Evolutionary conservation across 2,329 filamentous ascomycete species (phyloP), one percentile per base, ranked within the genome.

Genomic region (Daldinia sp.): DNA sequence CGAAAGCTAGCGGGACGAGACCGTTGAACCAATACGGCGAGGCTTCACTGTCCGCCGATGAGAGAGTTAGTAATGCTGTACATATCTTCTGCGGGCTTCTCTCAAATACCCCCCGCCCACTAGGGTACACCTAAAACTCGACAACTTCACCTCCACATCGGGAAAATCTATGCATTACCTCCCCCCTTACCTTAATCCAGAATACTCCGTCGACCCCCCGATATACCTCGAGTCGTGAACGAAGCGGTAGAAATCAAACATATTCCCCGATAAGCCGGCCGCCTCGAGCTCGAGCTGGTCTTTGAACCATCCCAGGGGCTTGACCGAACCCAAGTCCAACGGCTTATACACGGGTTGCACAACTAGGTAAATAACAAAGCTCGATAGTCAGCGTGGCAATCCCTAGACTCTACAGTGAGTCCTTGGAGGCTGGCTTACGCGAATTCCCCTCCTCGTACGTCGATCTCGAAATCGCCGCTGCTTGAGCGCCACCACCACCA

Each of bases 1-100:
- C 77, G 68, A 84, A 88, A 0, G 86, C 85, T 20, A 88, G 78
- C 2, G 86, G 86, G 0, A 88, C 85, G 1, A 88, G 78, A 3
- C 82, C 83, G 71, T 88, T 88, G 70, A 87, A 84, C 84, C 86
- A 88, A 74, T 88, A 88, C 0, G 86, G 85, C 33, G 83, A 81
- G 1, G 82, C 84, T 77, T 88, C 86, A 69, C 63, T 66, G 12
- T 44, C 3, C 13, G 23, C 39, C 51, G 1, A 51, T 33, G 6
- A 35, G 23, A 48, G 48, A 54, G n/a, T 68, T 15, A 62, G 61
- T 20, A 44, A 1, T 23, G 20, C 20, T 23, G 20, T 46, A 30
- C 7, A 5, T 41, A 4, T 33, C 4, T 26, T 54, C 33, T 20
- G 6, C 15, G 23, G 6, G 5, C 39, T n/a, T 10, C 18, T 35